Conservation (phyloP, 164 flowering plant species). For the Chloranthus sessilifolius region DNA sequence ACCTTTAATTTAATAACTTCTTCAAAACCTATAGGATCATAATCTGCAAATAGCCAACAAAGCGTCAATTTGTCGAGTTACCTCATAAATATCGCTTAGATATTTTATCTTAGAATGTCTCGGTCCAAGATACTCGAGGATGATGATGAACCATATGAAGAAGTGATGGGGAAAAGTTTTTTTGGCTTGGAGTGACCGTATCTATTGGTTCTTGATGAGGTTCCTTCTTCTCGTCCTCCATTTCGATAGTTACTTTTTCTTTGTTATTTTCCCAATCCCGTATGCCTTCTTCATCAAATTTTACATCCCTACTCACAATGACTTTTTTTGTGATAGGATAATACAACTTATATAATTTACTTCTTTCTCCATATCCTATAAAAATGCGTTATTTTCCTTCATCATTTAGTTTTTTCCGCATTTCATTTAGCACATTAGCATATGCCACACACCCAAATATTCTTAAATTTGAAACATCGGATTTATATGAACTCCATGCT, state of each 20-base stretch:
- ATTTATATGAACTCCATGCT: slow-evolving; percentile 15
- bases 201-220: no score
- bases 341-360: not conserved
- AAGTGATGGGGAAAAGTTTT: no score
- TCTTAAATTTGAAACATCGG: slow-evolving; percentile 6
- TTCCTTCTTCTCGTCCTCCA: no score
- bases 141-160: no score
- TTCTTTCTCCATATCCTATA: not conserved
- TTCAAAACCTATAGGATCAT: not conserved
- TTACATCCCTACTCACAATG: slow-evolving; percentile 1
- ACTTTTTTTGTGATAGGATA: not conserved
- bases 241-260: no score
- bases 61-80: not conserved
- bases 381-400: slow-evolving; percentile 4
- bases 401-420: slow-evolving; percentile 6
- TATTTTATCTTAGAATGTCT: no score
- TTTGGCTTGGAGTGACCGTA: no score
- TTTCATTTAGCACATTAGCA: slow-evolving; percentile 6
- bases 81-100: no score
- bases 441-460: slow-evolving; percentile 12
- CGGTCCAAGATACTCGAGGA: no score
- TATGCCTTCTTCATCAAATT: slow-evolving; percentile 3
- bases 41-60: not conserved
- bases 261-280: not conserved
- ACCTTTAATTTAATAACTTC: not conserved